Evolutionary conservation across 1,284 basidiomycete genomes (phyloP), one percentile per base, ranked within the genome.

Genomic region (Pseudozyma sp.): DNA sequence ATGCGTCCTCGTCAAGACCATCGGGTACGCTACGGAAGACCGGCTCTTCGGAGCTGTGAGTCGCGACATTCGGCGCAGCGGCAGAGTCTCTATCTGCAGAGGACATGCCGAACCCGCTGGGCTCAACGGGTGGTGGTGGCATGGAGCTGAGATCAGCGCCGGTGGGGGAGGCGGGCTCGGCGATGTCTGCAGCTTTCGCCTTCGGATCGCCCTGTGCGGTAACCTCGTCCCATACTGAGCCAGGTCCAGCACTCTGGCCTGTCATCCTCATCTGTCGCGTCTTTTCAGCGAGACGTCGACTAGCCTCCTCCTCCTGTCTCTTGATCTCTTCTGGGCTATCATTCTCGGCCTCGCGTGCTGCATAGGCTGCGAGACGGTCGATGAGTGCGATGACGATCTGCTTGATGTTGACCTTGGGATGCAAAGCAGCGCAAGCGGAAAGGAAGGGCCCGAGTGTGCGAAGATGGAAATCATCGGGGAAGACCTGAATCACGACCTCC

Each of bases 401-500:
- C 72, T 85, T 85, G 70, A 85, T 82, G 74, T 81, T 85, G 70
- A 85, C 83, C 67, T 82, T 84, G 50, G 83, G 81, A 57, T 84
- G 83, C 36, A 85, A 72, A 12, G 79, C 78, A 4, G 83, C 81
- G 55, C 83, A 85, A 7, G 83, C 83, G 16, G 78, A 80, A n/a
- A 85, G 69, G 70, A 85, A 78, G 10, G 79, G 78, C 0, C 79
- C 68, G 13, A 85, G 72, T 5, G 82, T 85, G 50, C 79, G 80
- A 35, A 85, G 75, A 53, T 85, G 83, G 52, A 85, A 85, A 42
- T 85, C 83, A 58, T 85, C 83, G n/a, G 82, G 82, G 52, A 85
- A 85, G 36, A 85, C 83, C 52, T 85, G 83, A 51, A 85, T 84
- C 59, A 85, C 82, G 5, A 84, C 83, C 59, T 85, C 83, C 83